Evolutionary conservation across 306 rosid species (phyloP), one percentile per base, ranked within the genome.

Genomic region (Pterocarpus santalinus): DNA sequence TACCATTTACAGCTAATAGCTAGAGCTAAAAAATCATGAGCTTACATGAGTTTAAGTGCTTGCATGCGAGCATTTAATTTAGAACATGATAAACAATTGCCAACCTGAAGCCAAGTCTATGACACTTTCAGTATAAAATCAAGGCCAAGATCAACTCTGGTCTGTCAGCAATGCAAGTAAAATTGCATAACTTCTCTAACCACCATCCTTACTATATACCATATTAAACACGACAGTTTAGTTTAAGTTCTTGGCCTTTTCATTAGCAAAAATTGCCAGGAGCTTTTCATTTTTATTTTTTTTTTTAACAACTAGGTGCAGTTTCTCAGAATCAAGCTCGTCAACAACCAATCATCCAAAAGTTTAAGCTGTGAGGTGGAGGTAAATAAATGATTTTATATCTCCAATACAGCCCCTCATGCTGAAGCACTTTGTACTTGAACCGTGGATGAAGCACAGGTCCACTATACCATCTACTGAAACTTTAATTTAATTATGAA

Each of bases 1-100:
- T 43, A 30, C 44, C n/a, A 14, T 51, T 51, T 51, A 14, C n/a
- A 51, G 14, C 46, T 68, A 60, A 60, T 57, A 73, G 65, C 53
- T 9, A 17, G 8, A 3, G 3, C 51, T 73, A 11, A 7, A 38
- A 39, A 41, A 44, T 36, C 28, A 33, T 22, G n/a, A 73, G 28
- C 66, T 73, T 22, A 14, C 14, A 33, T 32, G n/a, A 73, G 13
- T 53, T 73, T 22, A 30, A 47, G 44, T 10, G 14, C 51, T 36
- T 77, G 62, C 33, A 74, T 43, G 65, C 52, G 46, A 69, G 71
- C 62, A 44, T 78, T 79, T 43, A 12, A 44, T 34, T 68, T 43
- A 56, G 69, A 39, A 68, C 16, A 60, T 44, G 35, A 33, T 33
- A 51, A 52, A 80, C 51, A 60, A 35, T 13, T 34, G 28, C 2